phyloP scores from a whole-genome alignment of 768 basidiomycete species.

The Leucocoprinus birnbaumii region DNA sequence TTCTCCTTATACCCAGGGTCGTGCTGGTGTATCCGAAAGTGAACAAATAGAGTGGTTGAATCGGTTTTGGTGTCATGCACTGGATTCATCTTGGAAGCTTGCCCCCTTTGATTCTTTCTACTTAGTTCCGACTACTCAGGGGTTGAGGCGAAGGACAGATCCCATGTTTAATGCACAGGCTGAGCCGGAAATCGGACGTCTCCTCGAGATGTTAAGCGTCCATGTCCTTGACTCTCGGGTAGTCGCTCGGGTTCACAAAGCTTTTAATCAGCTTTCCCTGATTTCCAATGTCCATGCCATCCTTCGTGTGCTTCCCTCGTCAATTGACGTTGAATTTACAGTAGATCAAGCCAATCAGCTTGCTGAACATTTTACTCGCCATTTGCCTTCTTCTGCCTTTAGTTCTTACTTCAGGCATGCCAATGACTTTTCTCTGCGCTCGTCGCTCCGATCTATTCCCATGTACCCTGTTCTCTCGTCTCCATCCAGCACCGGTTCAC shows the following conservation, averaged over 20 bases:
- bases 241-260: slow-evolving; percentile 13
- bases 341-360: neutral
- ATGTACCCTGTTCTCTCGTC: slow-evolving; percentile 26
- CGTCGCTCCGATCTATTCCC: slow-evolving; percentile 19
- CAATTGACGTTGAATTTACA: neutral
- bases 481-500: neutral
- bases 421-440: slow-evolving; percentile 3
- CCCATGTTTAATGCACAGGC: slow-evolving; percentile 24
- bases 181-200: slow-evolving; percentile 7
- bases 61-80: slow-evolving; percentile 43
- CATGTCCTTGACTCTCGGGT: slow-evolving; percentile 30
- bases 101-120: slow-evolving; percentile 14
- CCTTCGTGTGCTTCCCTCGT: slow-evolving; percentile 23
- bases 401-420: slow-evolving; percentile 12
- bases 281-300: slow-evolving; percentile 22
- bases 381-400: slow-evolving; percentile 5
- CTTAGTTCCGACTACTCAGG: slow-evolving; percentile 31
- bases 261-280: neutral
- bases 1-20: neutral
- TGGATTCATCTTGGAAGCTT: slow-evolving; percentile 17
- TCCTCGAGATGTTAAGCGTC: slow-evolving; percentile 27
- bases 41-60: slow-evolving; percentile 30
- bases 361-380: neutral
- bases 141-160: slow-evolving; percentile 21
- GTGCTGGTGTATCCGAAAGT: slow-evolving; percentile 3